phyloP scores from a whole-genome alignment of 2,329 filamentous ascomycete species.

The Sporothrix inflata region DNA sequence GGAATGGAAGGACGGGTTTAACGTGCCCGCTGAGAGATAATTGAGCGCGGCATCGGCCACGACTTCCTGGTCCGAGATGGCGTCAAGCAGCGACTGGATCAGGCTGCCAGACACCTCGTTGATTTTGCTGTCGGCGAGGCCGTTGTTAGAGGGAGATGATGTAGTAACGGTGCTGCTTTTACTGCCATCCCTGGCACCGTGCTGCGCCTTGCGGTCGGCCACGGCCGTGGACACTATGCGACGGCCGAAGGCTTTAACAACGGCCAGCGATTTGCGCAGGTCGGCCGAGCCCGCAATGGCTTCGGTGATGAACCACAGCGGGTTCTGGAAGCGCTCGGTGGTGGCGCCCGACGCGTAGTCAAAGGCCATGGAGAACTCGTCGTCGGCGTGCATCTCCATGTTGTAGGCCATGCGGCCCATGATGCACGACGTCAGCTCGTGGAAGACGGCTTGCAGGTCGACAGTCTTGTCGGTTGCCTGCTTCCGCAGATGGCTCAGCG shows the following conservation, averaged over 20 bases:
- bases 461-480: conserved; percentile 40
- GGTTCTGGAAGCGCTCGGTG: conserved; percentile 67
- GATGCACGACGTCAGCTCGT: conserved; percentile 66
- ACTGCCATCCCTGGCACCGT: background rate
- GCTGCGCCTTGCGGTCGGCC: conserved; percentile 41
- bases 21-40: conserved; percentile 61
- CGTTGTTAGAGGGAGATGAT: background rate
- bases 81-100: conserved; percentile 62
- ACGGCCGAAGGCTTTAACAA: conserved; percentile 59
- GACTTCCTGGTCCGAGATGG: conserved; percentile 56
- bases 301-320: conserved; percentile 64
- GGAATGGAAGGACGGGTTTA: background rate
- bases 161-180: background rate
- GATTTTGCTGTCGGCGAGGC: conserved; percentile 35
- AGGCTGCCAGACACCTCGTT: conserved; percentile 57
- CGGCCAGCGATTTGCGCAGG: conserved; percentile 48
- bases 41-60: conserved; percentile 68
- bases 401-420: conserved; percentile 72
- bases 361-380: conserved; percentile 64
- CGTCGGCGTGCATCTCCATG: conserved; percentile 67
- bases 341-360: conserved; percentile 64
- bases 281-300: conserved; percentile 48
- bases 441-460: conserved; percentile 63
- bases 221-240: conserved; percentile 61
- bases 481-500: conserved; percentile 45